phyloP scores from a whole-genome alignment of 345 rosid genomes.

The Cardiospermum halicacabum region DNA sequence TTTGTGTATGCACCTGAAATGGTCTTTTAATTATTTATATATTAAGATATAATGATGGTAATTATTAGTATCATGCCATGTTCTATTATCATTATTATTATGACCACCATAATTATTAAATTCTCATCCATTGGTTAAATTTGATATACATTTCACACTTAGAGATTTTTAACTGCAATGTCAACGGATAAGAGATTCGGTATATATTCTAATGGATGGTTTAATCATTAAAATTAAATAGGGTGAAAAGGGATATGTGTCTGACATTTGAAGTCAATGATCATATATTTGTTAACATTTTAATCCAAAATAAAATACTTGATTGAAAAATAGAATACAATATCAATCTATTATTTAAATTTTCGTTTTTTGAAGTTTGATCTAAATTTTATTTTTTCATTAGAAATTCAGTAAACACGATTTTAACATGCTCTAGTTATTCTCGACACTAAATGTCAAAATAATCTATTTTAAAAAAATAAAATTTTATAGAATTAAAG shows the following conservation, averaged over 20 bases:
- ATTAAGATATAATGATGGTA: background rate
- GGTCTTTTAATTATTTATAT: background rate
- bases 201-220: background rate
- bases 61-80: conserved; percentile 13
- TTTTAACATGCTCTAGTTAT: no score
- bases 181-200: conserved; percentile 1
- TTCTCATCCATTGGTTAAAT: no score
- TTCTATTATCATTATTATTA: background rate
- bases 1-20: background rate
- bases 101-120: conserved; percentile 4
- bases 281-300: no score
- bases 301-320: no score
- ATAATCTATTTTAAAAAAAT: no score
- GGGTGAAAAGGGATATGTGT: background rate
- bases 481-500: background rate
- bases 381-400: no score
- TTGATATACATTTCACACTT: background rate
- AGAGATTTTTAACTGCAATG: background rate
- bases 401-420: no score
- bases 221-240: background rate
- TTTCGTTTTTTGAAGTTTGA: no score
- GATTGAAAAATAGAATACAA: no score
- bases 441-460: no score
- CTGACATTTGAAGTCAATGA: background rate
- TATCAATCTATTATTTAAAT: no score